Percentiles rank a stretch among this genome's conserved stretches.
These are phyloP conservation scores for Linum trigynum DNA, from an alignment of 345 rosid species.

Conservation along the genomic window DNA sequence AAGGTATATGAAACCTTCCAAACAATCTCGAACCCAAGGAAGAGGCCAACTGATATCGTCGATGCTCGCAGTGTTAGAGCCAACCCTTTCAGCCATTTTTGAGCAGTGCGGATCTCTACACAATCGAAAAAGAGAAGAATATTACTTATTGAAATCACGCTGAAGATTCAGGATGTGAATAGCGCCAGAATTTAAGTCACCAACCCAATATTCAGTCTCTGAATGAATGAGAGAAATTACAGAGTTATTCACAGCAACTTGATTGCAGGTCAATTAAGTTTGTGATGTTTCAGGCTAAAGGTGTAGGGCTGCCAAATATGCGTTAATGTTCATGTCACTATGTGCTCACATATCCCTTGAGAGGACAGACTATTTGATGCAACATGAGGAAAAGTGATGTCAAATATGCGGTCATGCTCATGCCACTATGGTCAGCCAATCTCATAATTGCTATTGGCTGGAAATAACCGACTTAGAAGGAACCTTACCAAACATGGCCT, in stretches of 20 bases:
- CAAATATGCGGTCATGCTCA: slow-evolving; percentile 11
- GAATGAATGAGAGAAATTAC: slow-evolving; percentile 21
- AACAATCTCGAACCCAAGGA: too few species aligned
- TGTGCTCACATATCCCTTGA: slow-evolving; percentile 17
- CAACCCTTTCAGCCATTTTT: neutral
- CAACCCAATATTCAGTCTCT: slow-evolving; percentile 64
- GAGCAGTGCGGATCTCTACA: neutral
- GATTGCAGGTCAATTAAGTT: neutral
- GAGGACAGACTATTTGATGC: slow-evolving; percentile 21
- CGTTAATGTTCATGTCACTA: too few species aligned
- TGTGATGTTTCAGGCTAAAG: too few species aligned
- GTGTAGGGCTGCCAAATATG: too few species aligned
- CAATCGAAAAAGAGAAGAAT: slow-evolving; percentile 6
- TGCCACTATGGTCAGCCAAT: slow-evolving; percentile 17
- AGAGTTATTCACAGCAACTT: neutral
- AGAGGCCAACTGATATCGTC: too few species aligned
- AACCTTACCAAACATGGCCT: slow-evolving; percentile 20
- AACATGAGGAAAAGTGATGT: slow-evolving; percentile 20
- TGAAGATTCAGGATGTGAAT: slow-evolving; percentile 41
- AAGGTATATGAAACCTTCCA: too few species aligned
- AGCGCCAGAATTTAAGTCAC: slow-evolving; percentile 28
- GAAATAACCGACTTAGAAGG: slow-evolving; percentile 15
- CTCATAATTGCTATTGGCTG: slow-evolving; percentile 22
- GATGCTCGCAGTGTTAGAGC: neutral
- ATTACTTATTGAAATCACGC: slow-evolving; percentile 89